phyloP scores from a whole-genome alignment of 768 basidiomycete genomes.

The Polyporus arcularius region DNA sequence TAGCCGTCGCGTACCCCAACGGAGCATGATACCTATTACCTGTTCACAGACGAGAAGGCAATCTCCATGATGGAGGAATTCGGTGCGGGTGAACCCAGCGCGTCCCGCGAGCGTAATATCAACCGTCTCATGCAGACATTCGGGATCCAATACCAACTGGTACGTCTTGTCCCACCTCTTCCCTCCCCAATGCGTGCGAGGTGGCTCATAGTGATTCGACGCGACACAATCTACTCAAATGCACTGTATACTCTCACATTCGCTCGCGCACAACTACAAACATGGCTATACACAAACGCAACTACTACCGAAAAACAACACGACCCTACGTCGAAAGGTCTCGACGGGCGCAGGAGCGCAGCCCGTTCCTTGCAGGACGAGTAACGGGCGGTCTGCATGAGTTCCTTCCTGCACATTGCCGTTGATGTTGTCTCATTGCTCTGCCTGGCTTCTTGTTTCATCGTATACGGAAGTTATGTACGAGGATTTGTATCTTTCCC shows the following conservation, averaged over 20 bases:
- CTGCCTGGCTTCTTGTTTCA: too few relatives aligned
- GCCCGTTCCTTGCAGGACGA: background rate
- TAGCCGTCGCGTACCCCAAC: background rate
- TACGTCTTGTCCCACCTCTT: constrained; percentile 26
- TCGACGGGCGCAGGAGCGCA: background rate
- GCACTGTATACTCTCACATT: too few relatives aligned
- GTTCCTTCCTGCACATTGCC: too few relatives aligned
- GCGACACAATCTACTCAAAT: background rate
- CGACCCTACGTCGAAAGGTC: background rate
- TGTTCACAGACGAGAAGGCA: constrained; percentile 24
- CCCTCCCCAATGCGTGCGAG: background rate
- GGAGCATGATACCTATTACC: background rate
- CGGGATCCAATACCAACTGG: constrained; percentile 60
- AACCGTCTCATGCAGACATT: constrained; percentile 59
- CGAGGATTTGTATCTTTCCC: too few relatives aligned
- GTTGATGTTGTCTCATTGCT: too few relatives aligned
- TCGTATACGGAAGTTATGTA: too few relatives aligned
- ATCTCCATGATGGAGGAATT: constrained; percentile 35
- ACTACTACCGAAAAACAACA: background rate
- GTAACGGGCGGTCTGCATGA: background rate
- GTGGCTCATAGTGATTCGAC: background rate
- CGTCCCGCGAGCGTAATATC: constrained; percentile 46
- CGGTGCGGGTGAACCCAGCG: constrained; percentile 28
- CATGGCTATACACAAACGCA: background rate
- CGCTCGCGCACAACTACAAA: background rate